These are phyloP conservation scores for Beauveria varroae DNA, from an alignment of 2,329 filamentous ascomycete genomes.

Conservation along the genomic window DNA sequence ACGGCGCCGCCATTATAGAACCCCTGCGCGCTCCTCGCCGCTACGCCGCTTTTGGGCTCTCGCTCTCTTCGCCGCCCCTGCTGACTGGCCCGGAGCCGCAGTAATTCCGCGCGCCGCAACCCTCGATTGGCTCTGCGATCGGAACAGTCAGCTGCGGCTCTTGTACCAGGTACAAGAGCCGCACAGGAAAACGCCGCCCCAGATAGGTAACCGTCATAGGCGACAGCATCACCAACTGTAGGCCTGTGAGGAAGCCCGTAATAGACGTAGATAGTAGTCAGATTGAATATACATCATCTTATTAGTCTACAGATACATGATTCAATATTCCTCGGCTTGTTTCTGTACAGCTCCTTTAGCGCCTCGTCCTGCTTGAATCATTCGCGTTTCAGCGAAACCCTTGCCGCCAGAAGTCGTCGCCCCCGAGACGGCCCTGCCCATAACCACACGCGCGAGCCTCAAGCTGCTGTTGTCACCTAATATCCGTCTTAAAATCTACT, in stretches of 20 bases:
- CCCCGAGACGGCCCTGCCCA: background rate
- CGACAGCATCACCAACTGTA: background rate
- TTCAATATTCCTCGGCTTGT: background rate
- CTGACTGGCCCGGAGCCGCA: conserved; percentile 7
- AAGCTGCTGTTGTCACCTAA: background rate
- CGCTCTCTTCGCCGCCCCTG: background rate
- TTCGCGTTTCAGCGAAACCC: background rate
- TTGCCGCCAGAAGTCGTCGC: background rate
- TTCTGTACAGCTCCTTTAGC: background rate
- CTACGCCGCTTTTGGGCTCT: background rate
- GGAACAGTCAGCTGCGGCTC: background rate
- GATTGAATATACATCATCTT: background rate
- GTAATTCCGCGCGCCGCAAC: conserved; percentile 9
- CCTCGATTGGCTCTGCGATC: conserved; percentile 5
- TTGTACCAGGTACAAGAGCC: conserved; percentile 5
- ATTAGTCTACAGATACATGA: background rate
- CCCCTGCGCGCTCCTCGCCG: background rate
- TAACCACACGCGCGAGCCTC: background rate
- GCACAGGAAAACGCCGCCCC: too few relatives aligned
- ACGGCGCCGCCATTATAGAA: background rate
- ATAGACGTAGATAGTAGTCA: background rate
- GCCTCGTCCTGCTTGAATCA: background rate
- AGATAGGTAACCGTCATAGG: background rate
- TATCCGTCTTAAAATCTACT: too few relatives aligned
- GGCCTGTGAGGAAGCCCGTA: background rate